Conservation (phyloP, 805 yeast species). For the Priceomyces haplophilus region DNA sequence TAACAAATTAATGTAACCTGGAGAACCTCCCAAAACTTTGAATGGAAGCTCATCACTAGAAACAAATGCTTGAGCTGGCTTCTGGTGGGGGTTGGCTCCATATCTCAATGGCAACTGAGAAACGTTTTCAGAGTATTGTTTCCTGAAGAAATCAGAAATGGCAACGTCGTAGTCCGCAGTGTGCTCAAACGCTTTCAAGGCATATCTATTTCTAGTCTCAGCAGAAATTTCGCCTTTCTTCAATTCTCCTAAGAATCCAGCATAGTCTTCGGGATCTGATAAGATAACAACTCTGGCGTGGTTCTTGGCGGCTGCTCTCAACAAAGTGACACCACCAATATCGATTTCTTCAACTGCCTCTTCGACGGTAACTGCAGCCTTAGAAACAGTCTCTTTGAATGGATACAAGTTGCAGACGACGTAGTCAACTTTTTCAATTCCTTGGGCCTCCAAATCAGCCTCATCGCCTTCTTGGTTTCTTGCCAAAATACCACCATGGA, state of each 20-base stretch:
- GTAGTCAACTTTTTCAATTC: slow-evolving; percentile 92
- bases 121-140: slow-evolving; percentile 86
- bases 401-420: slow-evolving; percentile 98
- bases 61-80: slow-evolving; percentile 97
- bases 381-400: slow-evolving; percentile 94
- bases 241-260: slow-evolving; percentile 81
- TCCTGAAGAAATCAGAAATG: slow-evolving; percentile 95
- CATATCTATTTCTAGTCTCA: slow-evolving; percentile 75
- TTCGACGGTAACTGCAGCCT: slow-evolving; percentile 89
- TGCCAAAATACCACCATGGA: slow-evolving; percentile 96
- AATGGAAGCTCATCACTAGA: slow-evolving; percentile 86
- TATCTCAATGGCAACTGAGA: slow-evolving; percentile 93
- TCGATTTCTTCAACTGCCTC: slow-evolving; percentile 99
- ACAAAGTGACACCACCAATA: slow-evolving; percentile 93
- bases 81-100: slow-evolving; percentile 99
- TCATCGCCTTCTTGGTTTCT: slow-evolving; percentile 90
- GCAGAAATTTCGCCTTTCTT: slow-evolving; percentile 67
- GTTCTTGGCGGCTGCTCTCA: slow-evolving; percentile 98
- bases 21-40: slow-evolving; percentile 90
- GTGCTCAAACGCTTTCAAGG: slow-evolving; percentile 96
- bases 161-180: slow-evolving; percentile 97
- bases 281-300: slow-evolving; percentile 94
- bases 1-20: slow-evolving; percentile 94
- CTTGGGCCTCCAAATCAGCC: slow-evolving; percentile 80
- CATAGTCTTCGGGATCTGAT: slow-evolving; percentile 92